Evolutionary conservation across 2,329 filamentous ascomycete species (phyloP).

Genomic region (Ceratocystis ficicola): DNA sequence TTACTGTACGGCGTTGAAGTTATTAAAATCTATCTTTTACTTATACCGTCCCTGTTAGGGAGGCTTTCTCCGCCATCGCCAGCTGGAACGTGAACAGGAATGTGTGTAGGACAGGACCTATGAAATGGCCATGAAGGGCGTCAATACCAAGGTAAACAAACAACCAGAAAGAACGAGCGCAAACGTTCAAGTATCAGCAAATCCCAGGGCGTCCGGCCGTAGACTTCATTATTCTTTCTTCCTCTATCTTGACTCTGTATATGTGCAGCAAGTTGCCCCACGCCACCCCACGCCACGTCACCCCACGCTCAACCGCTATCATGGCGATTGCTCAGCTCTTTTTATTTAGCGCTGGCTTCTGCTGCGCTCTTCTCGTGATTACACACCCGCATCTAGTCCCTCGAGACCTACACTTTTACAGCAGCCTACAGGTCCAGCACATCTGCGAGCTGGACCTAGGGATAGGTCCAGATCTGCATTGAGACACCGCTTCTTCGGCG

Average conservation of each 20-base stretch:
- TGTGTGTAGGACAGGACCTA: neutral
- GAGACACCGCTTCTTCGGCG: neutral
- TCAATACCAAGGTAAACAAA: no score
- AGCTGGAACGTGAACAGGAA: slow-evolving; percentile 3
- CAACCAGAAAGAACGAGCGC: neutral
- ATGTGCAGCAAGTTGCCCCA: no score
- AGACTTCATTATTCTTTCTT: no score
- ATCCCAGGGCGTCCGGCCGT: neutral
- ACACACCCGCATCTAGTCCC: slow-evolving; percentile 1
- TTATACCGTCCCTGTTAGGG: neutral
- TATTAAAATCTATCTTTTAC: neutral
- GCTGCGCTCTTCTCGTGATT: neutral
- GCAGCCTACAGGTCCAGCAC: neutral
- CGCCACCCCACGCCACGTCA: neutral
- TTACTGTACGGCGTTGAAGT: slow-evolving; percentile 2
- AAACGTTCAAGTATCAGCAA: neutral
- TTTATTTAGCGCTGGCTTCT: slow-evolving; percentile 12
- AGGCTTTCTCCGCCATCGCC: neutral
- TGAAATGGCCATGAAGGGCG: neutral
- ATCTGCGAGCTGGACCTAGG: neutral
- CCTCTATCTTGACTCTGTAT: no score
- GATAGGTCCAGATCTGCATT: neutral
- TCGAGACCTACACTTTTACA: slow-evolving; percentile 12
- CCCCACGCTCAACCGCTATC: neutral
- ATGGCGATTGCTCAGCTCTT: slow-evolving; percentile 6